A percentile compares a stretch with the other conserved stretches of the same genome.
Evolutionary conservation across 2,329 filamentous ascomycete genomes (phyloP).

Genomic region (Emmonsiellopsis sp.): DNA sequence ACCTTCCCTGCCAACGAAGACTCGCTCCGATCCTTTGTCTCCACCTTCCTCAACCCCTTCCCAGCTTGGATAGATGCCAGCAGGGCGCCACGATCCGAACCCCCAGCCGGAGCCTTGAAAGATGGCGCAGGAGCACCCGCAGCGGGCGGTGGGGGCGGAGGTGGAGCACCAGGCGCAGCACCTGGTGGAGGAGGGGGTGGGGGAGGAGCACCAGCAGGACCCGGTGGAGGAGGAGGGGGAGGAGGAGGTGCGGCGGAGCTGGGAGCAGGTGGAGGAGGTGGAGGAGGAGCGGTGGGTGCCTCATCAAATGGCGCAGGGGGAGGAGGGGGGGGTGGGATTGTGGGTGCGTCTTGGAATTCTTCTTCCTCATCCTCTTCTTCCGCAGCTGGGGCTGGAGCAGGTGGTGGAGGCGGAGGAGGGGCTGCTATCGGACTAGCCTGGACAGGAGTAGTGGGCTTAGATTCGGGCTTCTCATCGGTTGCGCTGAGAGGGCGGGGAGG

Average conservation of each 20-base stretch:
- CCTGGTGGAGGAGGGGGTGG: slow-evolving; percentile 26
- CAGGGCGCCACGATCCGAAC: slow-evolving; percentile 46
- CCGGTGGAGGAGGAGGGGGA: slow-evolving; percentile 32
- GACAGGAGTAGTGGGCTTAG: slow-evolving; percentile 37
- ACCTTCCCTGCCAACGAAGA: slow-evolving; percentile 70
- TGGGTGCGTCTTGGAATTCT: slow-evolving; percentile 23
- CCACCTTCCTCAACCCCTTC: slow-evolving; percentile 70
- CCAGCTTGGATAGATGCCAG: slow-evolving; percentile 77
- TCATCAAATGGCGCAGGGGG: slow-evolving; percentile 22
- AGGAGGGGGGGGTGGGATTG: slow-evolving; percentile 37
- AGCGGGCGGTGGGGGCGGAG: slow-evolving; percentile 28
- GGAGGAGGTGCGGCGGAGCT: slow-evolving; percentile 25
- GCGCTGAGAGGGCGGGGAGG: slow-evolving; percentile 82
- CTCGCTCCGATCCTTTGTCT: slow-evolving; percentile 76
- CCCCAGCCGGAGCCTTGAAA: slow-evolving; percentile 17
- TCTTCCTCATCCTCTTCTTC: slow-evolving; percentile 23
- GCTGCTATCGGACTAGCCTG: slow-evolving; percentile 30
- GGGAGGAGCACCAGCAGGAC: slow-evolving; percentile 23
- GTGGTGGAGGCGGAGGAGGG: slow-evolving; percentile 40
- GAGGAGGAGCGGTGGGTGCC: slow-evolving; percentile 22
- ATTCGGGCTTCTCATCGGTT: slow-evolving; percentile 57
- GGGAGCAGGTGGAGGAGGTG: slow-evolving; percentile 18
- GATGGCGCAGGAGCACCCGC: slow-evolving; percentile 13
- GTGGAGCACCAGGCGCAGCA: slow-evolving; percentile 29
- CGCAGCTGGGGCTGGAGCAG: slow-evolving; percentile 29